Base-by-base conservation (phyloP, 495 filamentous ascomycete species). In the Pseudevernia furfuracea region DNA sequence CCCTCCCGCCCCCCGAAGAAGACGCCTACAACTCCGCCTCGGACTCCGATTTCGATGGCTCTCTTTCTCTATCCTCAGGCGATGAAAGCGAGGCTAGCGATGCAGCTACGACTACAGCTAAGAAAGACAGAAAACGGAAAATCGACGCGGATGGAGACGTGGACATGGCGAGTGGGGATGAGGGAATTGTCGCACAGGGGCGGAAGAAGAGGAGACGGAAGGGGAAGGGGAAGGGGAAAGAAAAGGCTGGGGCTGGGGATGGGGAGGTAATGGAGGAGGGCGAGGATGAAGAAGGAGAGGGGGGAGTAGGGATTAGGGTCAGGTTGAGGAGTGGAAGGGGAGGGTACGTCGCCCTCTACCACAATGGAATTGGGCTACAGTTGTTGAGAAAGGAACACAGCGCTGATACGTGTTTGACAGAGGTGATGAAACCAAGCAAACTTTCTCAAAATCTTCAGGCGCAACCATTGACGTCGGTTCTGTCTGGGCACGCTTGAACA, bases 391-490 rank as follows among this genome's bases (percentile, higher is more conserved):
- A 1, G 7, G 15, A 32, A 14, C 14, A 19, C 19, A 17, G 49
- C 28, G n/a, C 38, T 58, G 8, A 36, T 1, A 11, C 36, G 1
- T 44, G 14, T 32, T 17, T 55, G 21, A 23, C 23, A 62, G 60
- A 25, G 69, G 70, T 91, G 86, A 72, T 82, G 85, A 66, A 80
- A 83, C 73, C 84, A 89, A 70, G 57, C 86, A 84, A 76, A 74
- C 81, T n/a, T 74, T 86, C 39, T 79, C 83, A 10, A 80, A 76
- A 60, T 84, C 80, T 49, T 86, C 86, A 8, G 87, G 85, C 4
- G 87, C 88, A 12, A 96, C 92, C 15, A 77, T 94, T 57, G 89
- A 98, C 71, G 89, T 98, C n/a, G 88, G 97, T 65, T 85, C 85
- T 15, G 70, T 97, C 21, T 98, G 94, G 94, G 82, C 81, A 37